phyloP scores from a whole-genome alignment of 768 basidiomycete genomes.

The Lactarius trivialis region DNA sequence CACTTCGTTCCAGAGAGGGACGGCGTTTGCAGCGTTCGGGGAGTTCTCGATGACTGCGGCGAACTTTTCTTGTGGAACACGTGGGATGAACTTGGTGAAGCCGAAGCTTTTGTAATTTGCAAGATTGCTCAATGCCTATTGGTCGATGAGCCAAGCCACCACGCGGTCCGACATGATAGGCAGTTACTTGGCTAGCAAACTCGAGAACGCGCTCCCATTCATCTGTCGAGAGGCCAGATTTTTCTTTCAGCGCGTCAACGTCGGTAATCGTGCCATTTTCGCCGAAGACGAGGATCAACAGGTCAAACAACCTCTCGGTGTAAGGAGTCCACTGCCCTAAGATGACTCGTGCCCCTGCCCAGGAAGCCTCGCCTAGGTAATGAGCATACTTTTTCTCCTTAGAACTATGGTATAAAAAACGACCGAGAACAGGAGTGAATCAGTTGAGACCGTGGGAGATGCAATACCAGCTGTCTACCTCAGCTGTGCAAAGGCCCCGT shows the following conservation, averaged over 20 bases:
- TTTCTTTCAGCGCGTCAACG: constrained; percentile 44
- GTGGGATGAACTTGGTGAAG: constrained; percentile 80
- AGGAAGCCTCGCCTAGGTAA: constrained; percentile 61
- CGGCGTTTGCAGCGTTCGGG: constrained; percentile 47
- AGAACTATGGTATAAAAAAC: constrained; percentile 36
- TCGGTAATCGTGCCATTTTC: constrained; percentile 52
- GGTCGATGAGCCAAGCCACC: neutral
- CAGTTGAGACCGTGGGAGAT: neutral
- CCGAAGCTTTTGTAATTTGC: constrained; percentile 80
- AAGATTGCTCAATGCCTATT: constrained; percentile 51
- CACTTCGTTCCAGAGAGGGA: constrained; percentile 59
- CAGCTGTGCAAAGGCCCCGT: constrained; percentile 60
- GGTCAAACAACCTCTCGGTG: constrained; percentile 60
- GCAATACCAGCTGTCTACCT: constrained; percentile 36
- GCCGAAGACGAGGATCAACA: constrained; percentile 65
- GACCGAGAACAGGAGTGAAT: neutral
- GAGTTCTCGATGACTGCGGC: constrained; percentile 54
- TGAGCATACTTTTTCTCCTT: constrained; percentile 79
- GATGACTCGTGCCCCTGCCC: constrained; percentile 81
- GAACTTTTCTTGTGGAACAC: constrained; percentile 56
- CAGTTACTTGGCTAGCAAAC: constrained; percentile 61
- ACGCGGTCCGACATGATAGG: neutral
- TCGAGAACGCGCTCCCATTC: constrained; percentile 70
- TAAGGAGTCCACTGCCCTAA: constrained; percentile 79
- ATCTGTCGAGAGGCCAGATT: constrained; percentile 45